Base-by-base conservation (phyloP, 2,329 filamentous ascomycete genomes). In the Eutypa lata region DNA sequence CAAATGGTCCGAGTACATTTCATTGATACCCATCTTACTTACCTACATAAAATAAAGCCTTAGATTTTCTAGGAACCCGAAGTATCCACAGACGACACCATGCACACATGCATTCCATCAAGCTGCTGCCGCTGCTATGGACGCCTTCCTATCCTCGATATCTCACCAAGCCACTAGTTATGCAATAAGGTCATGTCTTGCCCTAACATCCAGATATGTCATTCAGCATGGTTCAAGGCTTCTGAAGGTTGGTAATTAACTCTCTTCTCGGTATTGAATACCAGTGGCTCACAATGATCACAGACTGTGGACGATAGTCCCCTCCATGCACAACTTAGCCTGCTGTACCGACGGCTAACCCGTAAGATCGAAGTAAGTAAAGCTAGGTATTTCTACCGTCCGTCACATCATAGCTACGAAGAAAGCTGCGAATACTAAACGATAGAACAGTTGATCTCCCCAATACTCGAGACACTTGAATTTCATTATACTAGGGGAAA, bases 181-280 rank as follows among this genome's bases (percentile, higher is more conserved):
- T 81, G 91, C 91, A 68, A 92, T 97, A 64, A 80, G 89, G 48
- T 92, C 91, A 18, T 91, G 91, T 48, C 87, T 97, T 60, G 85
- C 89, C 47, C 81, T 96, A 59, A 96, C 92, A 2, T 91, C 90
- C 49, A 84, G 81, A 38, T 96, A 91, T 73, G 90, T 91, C n/a
- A 79, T 96, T 57, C 83, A 83, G 53, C 91, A 96, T 71, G 91
- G 89, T 53, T 84, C 87, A 1, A 83, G 88, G 42, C 75, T 97
- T 13, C 76, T 96, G 53, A 90, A 88, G 61, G 67, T 66, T 59
- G 48, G 47, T 49, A 49, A 33, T 38, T 21, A 37, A 4, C 21
- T 45, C 14, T n/a, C n/a, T n/a, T n/a, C n/a, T n/a, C n/a, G n/a
- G n/a, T n/a, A n/a, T n/a, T n/a, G n/a, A n/a, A n/a, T n/a, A n/a